Evolutionary conservation across 2,329 filamentous ascomycete genomes (phyloP), one percentile per base, ranked within the genome.

Genomic region (Cladosporium sp.): DNA sequence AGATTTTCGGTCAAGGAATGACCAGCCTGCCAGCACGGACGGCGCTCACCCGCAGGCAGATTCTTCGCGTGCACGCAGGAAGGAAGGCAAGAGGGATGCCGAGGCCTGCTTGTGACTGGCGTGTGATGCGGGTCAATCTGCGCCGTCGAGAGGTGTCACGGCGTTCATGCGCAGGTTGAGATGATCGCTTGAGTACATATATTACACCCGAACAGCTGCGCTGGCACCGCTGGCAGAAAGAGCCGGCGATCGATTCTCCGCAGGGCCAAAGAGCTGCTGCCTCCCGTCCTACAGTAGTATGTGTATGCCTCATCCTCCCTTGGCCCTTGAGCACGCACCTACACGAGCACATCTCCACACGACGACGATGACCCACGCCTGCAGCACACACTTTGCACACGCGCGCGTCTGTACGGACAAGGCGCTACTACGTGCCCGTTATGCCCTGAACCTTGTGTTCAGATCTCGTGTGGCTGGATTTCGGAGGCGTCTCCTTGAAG

Each of bases 161-260:
- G 34, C 47, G 20, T 50, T 37, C 47, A 50, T 50, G 47, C 47
- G 47, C n/a, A 34, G 28, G 47, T 15, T 19, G 28, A 32, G 25
- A 35, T 19, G n/a, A 12, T 50, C 47, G 47, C 47, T 32, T 50
- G 28, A 24, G 47, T 50, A 37, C 47, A 37, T 50, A 50, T 35
- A 37, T 50, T 37, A 50, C 47, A 50, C 19, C 47, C 28, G 32
- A 35, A 15, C 45, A 13, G 22, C 34, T 24, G 13, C 45, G 10
- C 4, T n/a, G 10, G 15, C 8, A 9, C 12, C 28, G n/a, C 47
- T 24, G 15, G 28, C 13, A 12, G 24, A 32, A 20, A 40, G 49
- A 52, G 49, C 49, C 36, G 50, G 19, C 50, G 50, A 53, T 53
- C 50, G 50, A 53, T 53, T 42, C 50, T 53, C 50, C 50, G 50